These are phyloP conservation scores for Gymnopilus dilepis DNA, from an alignment of 768 basidiomycete genomes.

Conservation along the genomic window DNA sequence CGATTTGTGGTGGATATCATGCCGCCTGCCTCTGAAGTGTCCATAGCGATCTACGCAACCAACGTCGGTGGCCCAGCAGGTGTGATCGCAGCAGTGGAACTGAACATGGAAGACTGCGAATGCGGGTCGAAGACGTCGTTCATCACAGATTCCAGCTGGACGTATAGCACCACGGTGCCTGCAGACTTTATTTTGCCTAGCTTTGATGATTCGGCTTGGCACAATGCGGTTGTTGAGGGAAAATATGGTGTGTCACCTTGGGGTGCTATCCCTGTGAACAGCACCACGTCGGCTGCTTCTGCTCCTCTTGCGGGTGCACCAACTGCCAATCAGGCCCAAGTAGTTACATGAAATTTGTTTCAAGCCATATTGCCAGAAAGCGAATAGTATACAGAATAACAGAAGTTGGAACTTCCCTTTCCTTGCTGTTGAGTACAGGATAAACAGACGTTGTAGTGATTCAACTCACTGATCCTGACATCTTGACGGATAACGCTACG, in stretches of 20 bases:
- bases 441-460: too few species aligned
- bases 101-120: slow-evolving; percentile 2
- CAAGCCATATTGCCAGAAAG: too few species aligned
- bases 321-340: too few species aligned
- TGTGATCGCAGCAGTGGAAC: not conserved
- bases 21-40: not conserved
- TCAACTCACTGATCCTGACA: too few species aligned
- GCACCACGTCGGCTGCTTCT: not conserved
- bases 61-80: not conserved
- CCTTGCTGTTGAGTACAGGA: too few species aligned
- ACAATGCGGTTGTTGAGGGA: slow-evolving; percentile 24
- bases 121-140: not conserved
- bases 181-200: slow-evolving; percentile 2
- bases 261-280: slow-evolving; percentile 48
- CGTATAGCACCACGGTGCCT: slow-evolving; percentile 23
- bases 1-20: not conserved
- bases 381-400: too few species aligned
- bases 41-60: not conserved
- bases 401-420: too few species aligned
- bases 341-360: too few species aligned
- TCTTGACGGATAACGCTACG: too few species aligned
- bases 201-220: slow-evolving; percentile 31
- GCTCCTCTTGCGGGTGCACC: not conserved
- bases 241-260: slow-evolving; percentile 26
- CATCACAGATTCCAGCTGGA: slow-evolving; percentile 30